Percentiles rank a stretch among this genome's conserved stretches.
These are phyloP conservation scores for Capsicum pubescens DNA, from an alignment of 257 asterid species.

Conservation along the genomic window DNA sequence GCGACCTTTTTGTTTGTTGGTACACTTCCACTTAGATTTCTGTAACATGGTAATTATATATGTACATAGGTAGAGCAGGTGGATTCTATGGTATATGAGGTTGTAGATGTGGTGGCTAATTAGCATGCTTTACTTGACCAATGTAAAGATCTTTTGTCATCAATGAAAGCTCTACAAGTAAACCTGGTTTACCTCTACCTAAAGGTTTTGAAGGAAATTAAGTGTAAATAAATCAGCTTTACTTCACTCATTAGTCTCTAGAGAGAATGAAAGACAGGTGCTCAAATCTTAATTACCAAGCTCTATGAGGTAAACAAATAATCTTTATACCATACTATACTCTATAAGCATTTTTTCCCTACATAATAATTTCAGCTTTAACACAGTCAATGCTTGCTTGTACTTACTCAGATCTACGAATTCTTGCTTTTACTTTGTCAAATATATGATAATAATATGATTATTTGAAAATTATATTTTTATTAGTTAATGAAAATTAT, in stretches of 20 bases:
- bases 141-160: constrained; percentile 62
- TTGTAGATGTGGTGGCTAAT: constrained; percentile 52
- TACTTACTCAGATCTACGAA: constrained; percentile 37
- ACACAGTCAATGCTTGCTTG: constrained; percentile 12
- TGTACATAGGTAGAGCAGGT: constrained; percentile 67
- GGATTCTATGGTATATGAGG: constrained; percentile 55
- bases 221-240: not conserved
- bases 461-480: too few species aligned
- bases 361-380: not conserved
- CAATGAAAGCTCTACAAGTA: constrained; percentile 68
- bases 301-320: not conserved
- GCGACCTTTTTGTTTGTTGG: too few species aligned
- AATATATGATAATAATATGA: not conserved
- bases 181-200: not conserved
- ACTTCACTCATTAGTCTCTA: not conserved
- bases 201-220: not conserved
- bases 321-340: not conserved
- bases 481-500: too few species aligned
- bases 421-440: constrained; percentile 19
- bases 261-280: not conserved
- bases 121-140: constrained; percentile 60
- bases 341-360: not conserved
- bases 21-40: not conserved
- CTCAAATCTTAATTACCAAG: constrained; percentile 10
- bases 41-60: constrained; percentile 14